Conservation (phyloP, 2,329 filamentous ascomycete species). For the Aureobasidium vineae region DNA sequence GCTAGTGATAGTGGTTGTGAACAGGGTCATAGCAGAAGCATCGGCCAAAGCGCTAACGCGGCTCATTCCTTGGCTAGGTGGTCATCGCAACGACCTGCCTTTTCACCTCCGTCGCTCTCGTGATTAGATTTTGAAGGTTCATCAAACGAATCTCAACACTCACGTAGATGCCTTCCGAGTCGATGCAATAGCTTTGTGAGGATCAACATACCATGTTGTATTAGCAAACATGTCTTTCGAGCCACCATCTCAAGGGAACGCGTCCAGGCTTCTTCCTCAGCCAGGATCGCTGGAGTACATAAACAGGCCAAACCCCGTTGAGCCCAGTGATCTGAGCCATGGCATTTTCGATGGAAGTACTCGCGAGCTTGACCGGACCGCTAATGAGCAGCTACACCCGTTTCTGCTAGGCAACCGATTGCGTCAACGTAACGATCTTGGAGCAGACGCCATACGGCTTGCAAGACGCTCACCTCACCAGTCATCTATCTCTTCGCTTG, state of each 20-base stretch:
- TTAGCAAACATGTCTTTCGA: constrained; percentile 14
- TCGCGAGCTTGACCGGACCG: constrained; percentile 32
- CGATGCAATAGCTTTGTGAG: not conserved
- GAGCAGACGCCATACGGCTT: constrained; percentile 5
- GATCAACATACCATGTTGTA: not conserved
- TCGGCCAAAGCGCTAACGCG: not conserved
- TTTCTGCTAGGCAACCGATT: constrained; percentile 30
- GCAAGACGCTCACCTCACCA: constrained; percentile 28
- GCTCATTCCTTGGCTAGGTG: not conserved
- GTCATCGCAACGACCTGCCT: constrained; percentile 4
- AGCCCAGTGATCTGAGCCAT: constrained; percentile 37
- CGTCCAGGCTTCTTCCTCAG: constrained; percentile 1
- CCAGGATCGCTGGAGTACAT: constrained; percentile 32
- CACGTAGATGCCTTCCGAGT: not conserved
- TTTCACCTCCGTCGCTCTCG: not conserved
- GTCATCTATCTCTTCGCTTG: constrained; percentile 38
- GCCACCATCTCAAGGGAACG: not conserved
- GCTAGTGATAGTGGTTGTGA: not conserved
- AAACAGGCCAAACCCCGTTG: constrained; percentile 40
- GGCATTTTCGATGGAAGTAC: constrained; percentile 36
- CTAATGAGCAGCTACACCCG: constrained; percentile 34
- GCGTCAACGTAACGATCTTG: constrained; percentile 20
- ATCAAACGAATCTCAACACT: not conserved
- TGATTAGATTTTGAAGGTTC: not conserved
- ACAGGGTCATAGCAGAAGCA: not conserved